Evolutionary conservation across 2,329 filamentous ascomycete genomes (phyloP).

Genomic region (Nannizzia gypsea): DNA sequence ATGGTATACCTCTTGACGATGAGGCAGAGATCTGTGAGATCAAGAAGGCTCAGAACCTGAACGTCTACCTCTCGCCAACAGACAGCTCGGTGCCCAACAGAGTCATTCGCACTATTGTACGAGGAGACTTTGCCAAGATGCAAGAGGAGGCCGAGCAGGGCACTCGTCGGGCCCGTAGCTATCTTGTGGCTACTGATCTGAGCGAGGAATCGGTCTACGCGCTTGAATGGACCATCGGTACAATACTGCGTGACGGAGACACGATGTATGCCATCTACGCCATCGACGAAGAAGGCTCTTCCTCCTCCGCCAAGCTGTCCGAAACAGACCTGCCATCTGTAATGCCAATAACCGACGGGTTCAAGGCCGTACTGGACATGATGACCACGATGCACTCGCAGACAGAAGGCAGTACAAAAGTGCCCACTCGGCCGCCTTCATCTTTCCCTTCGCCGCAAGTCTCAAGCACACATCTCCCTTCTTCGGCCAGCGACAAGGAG

Average conservation of each 20-base stretch:
- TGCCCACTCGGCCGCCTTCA: constrained; percentile 13
- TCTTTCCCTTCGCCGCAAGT: constrained; percentile 12
- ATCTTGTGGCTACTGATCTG: constrained; percentile 88
- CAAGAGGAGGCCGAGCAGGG: constrained; percentile 68
- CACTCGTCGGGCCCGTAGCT: constrained; percentile 68
- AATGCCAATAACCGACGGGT: constrained; percentile 56
- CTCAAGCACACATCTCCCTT: constrained; percentile 19
- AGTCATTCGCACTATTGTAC: constrained; percentile 77
- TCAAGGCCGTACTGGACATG: constrained; percentile 63
- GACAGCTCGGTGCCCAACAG: constrained; percentile 62
- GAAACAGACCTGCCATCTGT: constrained; percentile 30
- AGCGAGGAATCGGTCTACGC: constrained; percentile 92
- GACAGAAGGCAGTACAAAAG: constrained; percentile 45
- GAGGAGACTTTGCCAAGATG: constrained; percentile 70
- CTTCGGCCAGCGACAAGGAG: neutral
- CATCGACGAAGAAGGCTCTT: constrained; percentile 65
- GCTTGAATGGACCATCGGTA: constrained; percentile 94
- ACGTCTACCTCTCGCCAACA: constrained; percentile 68
- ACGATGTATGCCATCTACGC: constrained; percentile 89
- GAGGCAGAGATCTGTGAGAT: constrained; percentile 78
- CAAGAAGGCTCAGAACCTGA: constrained; percentile 72
- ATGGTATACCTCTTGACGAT: neutral
- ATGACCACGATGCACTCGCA: constrained; percentile 53
- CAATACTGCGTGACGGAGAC: constrained; percentile 84
- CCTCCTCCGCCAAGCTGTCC: constrained; percentile 36